Base-by-base conservation (phyloP, 2,329 filamentous ascomycete species). In the Monilinia fructigena region DNA sequence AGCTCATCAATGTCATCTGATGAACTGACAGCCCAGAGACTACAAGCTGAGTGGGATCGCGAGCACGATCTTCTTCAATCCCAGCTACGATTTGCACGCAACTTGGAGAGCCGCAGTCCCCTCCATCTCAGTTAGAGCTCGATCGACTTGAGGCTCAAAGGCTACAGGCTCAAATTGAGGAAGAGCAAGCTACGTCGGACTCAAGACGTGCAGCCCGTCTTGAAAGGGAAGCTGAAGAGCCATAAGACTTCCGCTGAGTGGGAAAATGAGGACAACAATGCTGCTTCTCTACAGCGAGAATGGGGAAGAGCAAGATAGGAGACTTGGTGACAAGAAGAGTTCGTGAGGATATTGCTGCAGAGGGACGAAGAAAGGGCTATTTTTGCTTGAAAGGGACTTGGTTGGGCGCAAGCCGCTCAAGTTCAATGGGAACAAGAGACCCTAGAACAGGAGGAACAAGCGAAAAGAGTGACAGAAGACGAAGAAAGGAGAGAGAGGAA, bases 71-170 rank as follows among this genome's bases (percentile, higher is more conserved):
- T 65, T 35, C 48, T 65, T 45, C 63, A 60, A 11, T 45, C 38
- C 18, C 63, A 65, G 23, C 35, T 65, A n/a, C 54, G 10, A 47
- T 65, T 58, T 58, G 63, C 53, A 40, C 31, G 42, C n/a, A 40
- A 48, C 12, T 20, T 56, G 16, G 52, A 52, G 53, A 50, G 18
- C 10, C 52, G 53, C 31, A 38, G 31, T 35, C 47, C 54, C 23
- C 63, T 48, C 31, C 50, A 8, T 50, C 54, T n/a, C 63, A 58
- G 18, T 48, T 58, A 40, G 63, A 58, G 18, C 63, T 56, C n/a
- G 63, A 65, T 48, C 58, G 42, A 58, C 31, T 61, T 18, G 63
- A 65, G 28, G 63, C 63, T 14, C 45, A 65, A 54, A 65, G 63
- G 54, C n/a, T 65, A 38, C 63, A 65, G n/a, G 63, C 55, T 28